Evolutionary conservation across 345 rosid species (phyloP), one percentile per base, ranked within the genome.

Genomic region (Jatropha curcas): DNA sequence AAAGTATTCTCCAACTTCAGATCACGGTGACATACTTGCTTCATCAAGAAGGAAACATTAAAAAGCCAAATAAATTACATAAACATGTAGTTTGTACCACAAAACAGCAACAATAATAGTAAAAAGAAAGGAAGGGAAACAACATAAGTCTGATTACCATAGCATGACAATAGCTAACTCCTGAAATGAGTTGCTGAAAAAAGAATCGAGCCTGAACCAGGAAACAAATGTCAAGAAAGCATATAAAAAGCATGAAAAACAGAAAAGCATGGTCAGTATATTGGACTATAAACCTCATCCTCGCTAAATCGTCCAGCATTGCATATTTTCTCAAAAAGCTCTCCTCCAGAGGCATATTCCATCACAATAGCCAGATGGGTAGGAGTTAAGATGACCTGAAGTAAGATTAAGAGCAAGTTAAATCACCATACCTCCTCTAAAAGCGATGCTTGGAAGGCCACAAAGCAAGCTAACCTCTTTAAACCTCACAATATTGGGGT

Each of bases 11-110:
- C 82, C 78, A 79, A 79, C 71, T 79, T 79, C 77, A 79, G 51
- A 65, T 79, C 82, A 50, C 82, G 82, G 72, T 79, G 82, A 74
- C 82, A 79, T 61, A 79, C 78, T 79, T 79, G 82, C 82, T 79
- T 79, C 77, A 79, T 74, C 73, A 72, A 77, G 28, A 72, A 39
- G 35, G 3, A 66, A 46, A 27, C 10, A 57, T 62, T 53, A 35
- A 39, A 68, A 61, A 39, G 27, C 28, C 33, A 67, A 65, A 34
- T 27, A 60, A 58, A 41, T 52, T 12, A 51, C 0, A 0, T 14
- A 33, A 62, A 64, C 16, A n/a, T 43, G 31, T 11, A 17, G 28
- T 19, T 33, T 28, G 7, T 12, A 17, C 24, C 31, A 2, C 19
- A 2, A 41, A 55, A 37, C 63, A 65, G 20, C 7, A 43, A 60